phyloP scores from a whole-genome alignment of 306 rosid genomes.

The Corylus americana region DNA sequence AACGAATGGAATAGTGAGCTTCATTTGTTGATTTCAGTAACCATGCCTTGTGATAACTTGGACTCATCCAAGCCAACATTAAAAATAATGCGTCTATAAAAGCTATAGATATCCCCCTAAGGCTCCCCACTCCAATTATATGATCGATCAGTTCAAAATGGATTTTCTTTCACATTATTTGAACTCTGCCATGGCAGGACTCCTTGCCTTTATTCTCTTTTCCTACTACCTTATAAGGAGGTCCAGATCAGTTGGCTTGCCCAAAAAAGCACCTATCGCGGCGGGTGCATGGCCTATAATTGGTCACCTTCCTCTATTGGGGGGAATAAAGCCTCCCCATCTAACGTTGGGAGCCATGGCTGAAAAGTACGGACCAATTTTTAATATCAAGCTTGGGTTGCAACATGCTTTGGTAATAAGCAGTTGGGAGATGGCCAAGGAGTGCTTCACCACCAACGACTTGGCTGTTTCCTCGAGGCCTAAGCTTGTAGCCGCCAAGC shows the following conservation, averaged over 20 bases:
- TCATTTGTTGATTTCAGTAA: no score
- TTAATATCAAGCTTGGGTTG: conserved; percentile 33
- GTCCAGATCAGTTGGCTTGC: background rate
- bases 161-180: background rate
- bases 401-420: conserved; percentile 31
- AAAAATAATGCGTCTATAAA: no score
- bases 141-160: background rate
- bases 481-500: background rate
- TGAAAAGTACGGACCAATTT: conserved; percentile 40
- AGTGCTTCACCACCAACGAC: conserved; percentile 46
- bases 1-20: no score
- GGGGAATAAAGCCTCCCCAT: conserved; percentile 37
- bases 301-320: conserved; percentile 54
- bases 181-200: background rate
- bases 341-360: conserved; percentile 45
- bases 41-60: no score
- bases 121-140: background rate
- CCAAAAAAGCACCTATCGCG: conserved; percentile 35
- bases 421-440: conserved; percentile 40
- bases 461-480: conserved; percentile 38
- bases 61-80: no score
- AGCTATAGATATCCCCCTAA: background rate
- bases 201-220: background rate
- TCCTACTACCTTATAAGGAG: background rate
- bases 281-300: conserved; percentile 69